phyloP scores from a whole-genome alignment of 2,329 filamentous ascomycete species.

The Aspergillus alliaceus region DNA sequence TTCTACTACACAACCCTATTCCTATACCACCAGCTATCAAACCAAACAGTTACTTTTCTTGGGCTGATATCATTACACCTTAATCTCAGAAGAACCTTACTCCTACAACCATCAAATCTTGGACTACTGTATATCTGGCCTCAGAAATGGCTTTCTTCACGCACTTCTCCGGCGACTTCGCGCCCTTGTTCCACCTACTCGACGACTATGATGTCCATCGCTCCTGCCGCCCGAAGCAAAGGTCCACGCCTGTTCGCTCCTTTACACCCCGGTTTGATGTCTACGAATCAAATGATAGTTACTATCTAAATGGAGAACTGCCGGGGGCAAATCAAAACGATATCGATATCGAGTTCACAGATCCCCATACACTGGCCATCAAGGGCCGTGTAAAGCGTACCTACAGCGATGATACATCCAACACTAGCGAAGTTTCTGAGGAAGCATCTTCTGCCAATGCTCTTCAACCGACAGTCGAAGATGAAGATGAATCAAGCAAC shows the following conservation, averaged over 20 bases:
- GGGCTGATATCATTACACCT: no score
- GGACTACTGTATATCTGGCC: no score
- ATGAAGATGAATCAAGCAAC: conserved; percentile 42
- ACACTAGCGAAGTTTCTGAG: conserved; percentile 19
- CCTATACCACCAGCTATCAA: no score
- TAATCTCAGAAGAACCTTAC: no score
- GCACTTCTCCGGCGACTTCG: conserved; percentile 36
- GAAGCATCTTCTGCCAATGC: conserved; percentile 26
- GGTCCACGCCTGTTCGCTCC: conserved; percentile 21
- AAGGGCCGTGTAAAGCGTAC: conserved; percentile 41
- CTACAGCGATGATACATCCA: conserved; percentile 16
- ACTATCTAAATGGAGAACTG: conserved; percentile 47
- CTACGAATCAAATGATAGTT: conserved; percentile 40
- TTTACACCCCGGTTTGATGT: conserved; percentile 48
- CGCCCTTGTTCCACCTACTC: conserved; percentile 44
- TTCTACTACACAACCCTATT: no score
- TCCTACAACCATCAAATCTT: no score
- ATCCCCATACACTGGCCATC: conserved; percentile 45
- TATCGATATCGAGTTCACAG: conserved; percentile 49
- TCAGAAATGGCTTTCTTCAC: conserved; percentile 41
- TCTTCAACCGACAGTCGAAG: conserved; percentile 55
- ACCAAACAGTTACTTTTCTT: no score
- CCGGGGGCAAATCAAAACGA: conserved; percentile 45
- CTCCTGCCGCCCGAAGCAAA: conserved; percentile 18
- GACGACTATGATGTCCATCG: conserved; percentile 42